phyloP scores from a whole-genome alignment of 352 stramenopile genomes.

The Pythium plurisporium region DNA sequence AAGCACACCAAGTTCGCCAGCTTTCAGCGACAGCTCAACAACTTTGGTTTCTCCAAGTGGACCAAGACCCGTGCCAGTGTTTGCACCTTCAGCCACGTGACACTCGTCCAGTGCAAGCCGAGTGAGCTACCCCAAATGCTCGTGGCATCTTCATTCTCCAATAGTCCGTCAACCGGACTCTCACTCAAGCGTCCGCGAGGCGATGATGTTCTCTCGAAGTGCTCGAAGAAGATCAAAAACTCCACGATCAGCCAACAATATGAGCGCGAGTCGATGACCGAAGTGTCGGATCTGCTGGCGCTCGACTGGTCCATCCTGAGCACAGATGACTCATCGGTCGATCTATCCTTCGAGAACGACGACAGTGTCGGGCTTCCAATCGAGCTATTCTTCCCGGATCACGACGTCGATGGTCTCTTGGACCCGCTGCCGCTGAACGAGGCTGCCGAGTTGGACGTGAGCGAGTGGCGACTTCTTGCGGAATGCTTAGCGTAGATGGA shows the following conservation, averaged over 20 bases:
- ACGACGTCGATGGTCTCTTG: not conserved
- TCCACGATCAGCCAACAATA: not conserved
- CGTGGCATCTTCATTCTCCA: no score
- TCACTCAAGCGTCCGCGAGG: constrained; percentile 2
- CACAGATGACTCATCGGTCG: not conserved
- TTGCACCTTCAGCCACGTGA: constrained; percentile 69
- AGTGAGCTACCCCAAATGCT: not conserved
- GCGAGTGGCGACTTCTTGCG: constrained; percentile 3
- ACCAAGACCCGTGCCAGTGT: constrained; percentile 75
- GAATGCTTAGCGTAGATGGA: constrained; percentile 9
- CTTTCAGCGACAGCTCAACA: constrained; percentile 90
- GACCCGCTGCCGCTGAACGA: not conserved
- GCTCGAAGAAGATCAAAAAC: constrained; percentile 3
- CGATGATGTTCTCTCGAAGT: not conserved
- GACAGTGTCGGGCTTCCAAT: constrained; percentile 12
- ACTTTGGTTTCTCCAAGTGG: constrained; percentile 90
- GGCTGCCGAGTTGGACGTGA: not conserved
- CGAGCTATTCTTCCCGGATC: constrained; percentile 5
- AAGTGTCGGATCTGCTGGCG: not conserved
- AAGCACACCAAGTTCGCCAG: constrained; percentile 92
- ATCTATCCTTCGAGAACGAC: not conserved
- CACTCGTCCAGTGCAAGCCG: not conserved
- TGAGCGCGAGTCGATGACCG: not conserved
- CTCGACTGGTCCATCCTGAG: constrained; percentile 4
- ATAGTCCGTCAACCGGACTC: not conserved